Conservation (phyloP, 139 green algal species). For the Eudorina sp. region DNA sequence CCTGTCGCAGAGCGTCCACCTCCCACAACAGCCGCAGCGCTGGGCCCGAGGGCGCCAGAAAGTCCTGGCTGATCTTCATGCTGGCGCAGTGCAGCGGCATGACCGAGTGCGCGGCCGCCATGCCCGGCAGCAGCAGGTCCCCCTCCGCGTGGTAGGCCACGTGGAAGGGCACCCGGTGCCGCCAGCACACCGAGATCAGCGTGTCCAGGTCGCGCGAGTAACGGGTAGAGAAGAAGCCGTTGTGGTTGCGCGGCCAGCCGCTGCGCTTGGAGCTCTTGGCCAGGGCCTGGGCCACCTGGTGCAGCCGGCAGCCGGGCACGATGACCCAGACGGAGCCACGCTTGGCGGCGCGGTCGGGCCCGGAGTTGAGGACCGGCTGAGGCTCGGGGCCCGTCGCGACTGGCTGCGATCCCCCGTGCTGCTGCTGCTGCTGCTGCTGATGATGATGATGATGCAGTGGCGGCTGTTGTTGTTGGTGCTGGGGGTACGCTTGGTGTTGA, state of each 20-base stretch:
- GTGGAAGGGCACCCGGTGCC: conserved; percentile 37
- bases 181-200: conserved; percentile 1
- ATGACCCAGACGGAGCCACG: conserved; percentile 39
- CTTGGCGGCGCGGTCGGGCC: neutral
- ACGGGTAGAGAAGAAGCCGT: conserved; percentile 22
- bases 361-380: conserved; percentile 19
- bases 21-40: conserved; percentile 41
- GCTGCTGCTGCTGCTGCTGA: too few relatives aligned
- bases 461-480: too few relatives aligned
- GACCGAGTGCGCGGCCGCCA: conserved; percentile 37
- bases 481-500: too few relatives aligned
- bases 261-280: neutral
- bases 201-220: conserved; percentile 36
- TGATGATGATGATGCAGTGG: too few relatives aligned
- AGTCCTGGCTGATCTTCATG: conserved; percentile 47
- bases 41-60: conserved; percentile 8
- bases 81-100: conserved; percentile 46
- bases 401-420: neutral
- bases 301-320: conserved; percentile 35
- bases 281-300: conserved; percentile 18
- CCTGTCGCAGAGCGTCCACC: conserved; percentile 34
- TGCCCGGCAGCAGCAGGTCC: conserved; percentile 45
- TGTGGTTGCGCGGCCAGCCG: conserved; percentile 43
- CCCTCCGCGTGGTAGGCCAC: conserved; percentile 35
- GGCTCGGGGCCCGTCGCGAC: neutral